Conservation (phyloP, 306 rosid species). For the Acmispon strigosus region DNA sequence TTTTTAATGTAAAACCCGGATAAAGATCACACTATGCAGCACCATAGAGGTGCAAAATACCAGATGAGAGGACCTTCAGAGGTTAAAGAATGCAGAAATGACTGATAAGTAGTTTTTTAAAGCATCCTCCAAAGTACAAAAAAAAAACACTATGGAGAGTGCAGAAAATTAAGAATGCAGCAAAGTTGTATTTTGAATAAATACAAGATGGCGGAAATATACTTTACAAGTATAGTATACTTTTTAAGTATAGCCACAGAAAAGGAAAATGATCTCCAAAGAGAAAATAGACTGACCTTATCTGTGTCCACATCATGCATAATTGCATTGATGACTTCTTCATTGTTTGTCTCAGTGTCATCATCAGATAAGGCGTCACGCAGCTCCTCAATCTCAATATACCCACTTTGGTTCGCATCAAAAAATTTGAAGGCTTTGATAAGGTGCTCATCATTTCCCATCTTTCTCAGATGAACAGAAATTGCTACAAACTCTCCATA, state of each 20-base stretch:
- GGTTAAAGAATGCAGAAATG: too few relatives aligned
- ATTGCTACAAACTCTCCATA: slow-evolving; percentile 88
- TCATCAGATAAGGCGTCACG: slow-evolving; percentile 54
- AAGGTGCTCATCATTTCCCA: slow-evolving; percentile 81
- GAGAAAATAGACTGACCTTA: slow-evolving; percentile 50
- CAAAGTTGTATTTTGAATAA: neutral
- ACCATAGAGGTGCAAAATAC: neutral
- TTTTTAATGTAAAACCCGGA: neutral
- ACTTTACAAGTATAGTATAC: too few relatives aligned
- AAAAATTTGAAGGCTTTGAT: slow-evolving; percentile 83
- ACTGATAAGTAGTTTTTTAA: too few relatives aligned
- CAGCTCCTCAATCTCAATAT: slow-evolving; percentile 86
- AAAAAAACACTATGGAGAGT: neutral
- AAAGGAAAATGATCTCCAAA: neutral
- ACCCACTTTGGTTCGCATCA: slow-evolving; percentile 55
- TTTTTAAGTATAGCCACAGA: neutral
- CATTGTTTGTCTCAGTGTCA: slow-evolving; percentile 44
- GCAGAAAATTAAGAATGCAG: neutral
- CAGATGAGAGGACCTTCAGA: neutral
- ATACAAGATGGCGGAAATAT: neutral
- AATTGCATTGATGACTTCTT: slow-evolving; percentile 74
- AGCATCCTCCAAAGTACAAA: too few relatives aligned
- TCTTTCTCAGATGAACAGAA: slow-evolving; percentile 72
- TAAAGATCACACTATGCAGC: neutral
- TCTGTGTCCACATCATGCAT: slow-evolving; percentile 91